Evolutionary conservation across 352 stramenopile species (phyloP).

Genomic region (Pilasporangium apinafurcum): DNA sequence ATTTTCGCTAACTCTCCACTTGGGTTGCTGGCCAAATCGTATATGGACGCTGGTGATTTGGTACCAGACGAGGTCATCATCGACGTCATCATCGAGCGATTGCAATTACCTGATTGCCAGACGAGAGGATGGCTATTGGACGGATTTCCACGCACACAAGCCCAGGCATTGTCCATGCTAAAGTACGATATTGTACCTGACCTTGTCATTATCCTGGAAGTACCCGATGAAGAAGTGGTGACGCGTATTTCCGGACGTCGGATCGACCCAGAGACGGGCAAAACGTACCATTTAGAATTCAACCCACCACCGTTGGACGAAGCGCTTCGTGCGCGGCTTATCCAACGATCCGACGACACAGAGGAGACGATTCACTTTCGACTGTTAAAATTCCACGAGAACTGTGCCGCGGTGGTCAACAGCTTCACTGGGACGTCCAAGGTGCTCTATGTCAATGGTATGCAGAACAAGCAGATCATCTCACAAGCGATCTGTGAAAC

Average conservation of each 20-base stretch:
- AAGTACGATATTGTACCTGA: constrained; percentile 82
- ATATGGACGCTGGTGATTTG: constrained; percentile 38
- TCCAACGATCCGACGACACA: constrained; percentile 91
- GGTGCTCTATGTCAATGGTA: constrained; percentile 34
- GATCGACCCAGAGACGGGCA: constrained; percentile 91
- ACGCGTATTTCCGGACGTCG: constrained; percentile 94
- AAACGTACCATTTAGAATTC: constrained; percentile 96
- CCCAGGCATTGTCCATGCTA: constrained; percentile 80
- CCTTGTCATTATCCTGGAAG: constrained; percentile 89
- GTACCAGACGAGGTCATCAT: constrained; percentile 45
- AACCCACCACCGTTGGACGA: constrained; percentile 79
- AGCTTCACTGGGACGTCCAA: constrained; percentile 22
- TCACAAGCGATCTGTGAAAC: constrained; percentile 27
- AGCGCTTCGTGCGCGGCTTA: constrained; percentile 48
- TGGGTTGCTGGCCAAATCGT: constrained; percentile 25
- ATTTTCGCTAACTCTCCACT: constrained; percentile 44
- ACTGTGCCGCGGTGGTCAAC: constrained; percentile 46
- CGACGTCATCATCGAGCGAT: constrained; percentile 49
- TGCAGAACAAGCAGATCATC: constrained; percentile 36
- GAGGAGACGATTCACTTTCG: constrained; percentile 89
- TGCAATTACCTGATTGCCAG: constrained; percentile 79
- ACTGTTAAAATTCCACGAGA: constrained; percentile 83
- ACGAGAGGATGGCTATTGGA: constrained; percentile 87
- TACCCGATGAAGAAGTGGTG: constrained; percentile 93
- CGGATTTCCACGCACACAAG: constrained; percentile 87